Evolutionary conservation across 139 green algal genomes (phyloP), one percentile per base, ranked within the genome.

Genomic region (Chlamydomonas eustigma): DNA sequence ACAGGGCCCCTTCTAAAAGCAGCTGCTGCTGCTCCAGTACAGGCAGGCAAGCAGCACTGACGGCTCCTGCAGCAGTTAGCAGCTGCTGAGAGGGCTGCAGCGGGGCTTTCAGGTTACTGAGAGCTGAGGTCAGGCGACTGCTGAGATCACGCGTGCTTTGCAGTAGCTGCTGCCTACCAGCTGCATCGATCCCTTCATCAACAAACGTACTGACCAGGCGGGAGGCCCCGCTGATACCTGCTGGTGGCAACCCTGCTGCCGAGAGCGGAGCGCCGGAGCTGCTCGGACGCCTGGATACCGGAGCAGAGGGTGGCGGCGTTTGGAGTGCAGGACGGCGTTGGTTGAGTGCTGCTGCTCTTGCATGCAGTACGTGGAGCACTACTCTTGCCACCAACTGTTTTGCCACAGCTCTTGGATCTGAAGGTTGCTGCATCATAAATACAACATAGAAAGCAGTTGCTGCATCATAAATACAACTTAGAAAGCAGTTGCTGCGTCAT

Each of bases 1-100:
- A 25, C 52, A 68, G 52, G 4, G 22, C 8, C 52, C 52, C 52
- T 28, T 68, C 52, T 28, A 68, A 28, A 6, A 68, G 22, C 52
- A 68, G 52, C 52, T 68, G 52, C 12, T 68, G 52, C 52, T 68
- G 52, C 4, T 68, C 22, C 52, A 68, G 6, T 4, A 68, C 22
- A 4, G 52, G 12, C 4, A 31, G 4, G 52, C 52, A 68, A 28
- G 8, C 52, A 33, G 52, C 22, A 22, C n/a, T 28, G 22, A 68
- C 22, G 52, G 52, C 22, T 25, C 6, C 12, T 28, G 52, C 52
- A 68, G 52, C 12, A 31, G n/a, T 28, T 28, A 37, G 52, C 52
- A 68, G 52, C 52, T 35, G 52, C 52, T 22, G 52, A 5, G 52
- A 68, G 52, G 12, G 12, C 12, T 68, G 52, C 52, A 68, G 22